These are phyloP conservation scores for Trapa incisa DNA, from an alignment of 345 rosid species.

Conservation along the genomic window DNA sequence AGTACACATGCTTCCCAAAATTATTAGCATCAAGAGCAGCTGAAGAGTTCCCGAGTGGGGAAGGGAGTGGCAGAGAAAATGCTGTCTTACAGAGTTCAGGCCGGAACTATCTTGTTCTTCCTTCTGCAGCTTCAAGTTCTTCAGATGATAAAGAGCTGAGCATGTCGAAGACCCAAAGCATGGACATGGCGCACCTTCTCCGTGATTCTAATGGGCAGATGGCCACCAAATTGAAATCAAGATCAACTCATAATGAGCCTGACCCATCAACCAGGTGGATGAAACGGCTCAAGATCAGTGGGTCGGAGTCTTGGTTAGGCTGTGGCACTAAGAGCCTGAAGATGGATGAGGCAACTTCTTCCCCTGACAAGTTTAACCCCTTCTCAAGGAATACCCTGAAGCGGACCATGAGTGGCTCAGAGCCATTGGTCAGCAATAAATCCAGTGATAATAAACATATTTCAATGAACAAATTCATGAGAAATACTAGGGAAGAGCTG, in stretches of 20 bases:
- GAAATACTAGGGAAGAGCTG: slow-evolving; percentile 21
- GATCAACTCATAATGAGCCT: slow-evolving; percentile 14
- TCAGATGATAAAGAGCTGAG: slow-evolving; percentile 37
- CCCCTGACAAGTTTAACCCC: slow-evolving; percentile 25
- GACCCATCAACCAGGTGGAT: slow-evolving; percentile 52
- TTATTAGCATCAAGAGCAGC: slow-evolving; percentile 7
- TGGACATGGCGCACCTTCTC: slow-evolving; percentile 44
- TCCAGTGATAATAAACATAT: slow-evolving; percentile 17
- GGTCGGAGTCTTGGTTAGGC: slow-evolving; percentile 18
- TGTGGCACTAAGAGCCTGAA: slow-evolving; percentile 33
- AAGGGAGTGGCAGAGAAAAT: slow-evolving; percentile 9
- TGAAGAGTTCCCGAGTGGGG: slow-evolving; percentile 1
- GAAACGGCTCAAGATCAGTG: slow-evolving; percentile 56
- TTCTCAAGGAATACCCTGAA: slow-evolving; percentile 23
- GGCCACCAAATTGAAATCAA: slow-evolving; percentile 27
- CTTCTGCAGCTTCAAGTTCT: slow-evolving; percentile 16
- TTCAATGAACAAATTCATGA: slow-evolving; percentile 17
- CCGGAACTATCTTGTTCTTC: slow-evolving; percentile 29
- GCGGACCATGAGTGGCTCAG: slow-evolving; percentile 22
- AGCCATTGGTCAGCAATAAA: slow-evolving; percentile 11
- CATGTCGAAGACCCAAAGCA: slow-evolving; percentile 56
- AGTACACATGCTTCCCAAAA: neutral
- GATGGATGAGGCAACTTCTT: slow-evolving; percentile 26
- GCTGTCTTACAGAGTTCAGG: slow-evolving; percentile 38
- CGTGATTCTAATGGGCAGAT: slow-evolving; percentile 21